Evolutionary conservation across 768 basidiomycete genomes (phyloP), one percentile per base, ranked within the genome.

Genomic region (Trichaptum fuscoviolaceum): DNA sequence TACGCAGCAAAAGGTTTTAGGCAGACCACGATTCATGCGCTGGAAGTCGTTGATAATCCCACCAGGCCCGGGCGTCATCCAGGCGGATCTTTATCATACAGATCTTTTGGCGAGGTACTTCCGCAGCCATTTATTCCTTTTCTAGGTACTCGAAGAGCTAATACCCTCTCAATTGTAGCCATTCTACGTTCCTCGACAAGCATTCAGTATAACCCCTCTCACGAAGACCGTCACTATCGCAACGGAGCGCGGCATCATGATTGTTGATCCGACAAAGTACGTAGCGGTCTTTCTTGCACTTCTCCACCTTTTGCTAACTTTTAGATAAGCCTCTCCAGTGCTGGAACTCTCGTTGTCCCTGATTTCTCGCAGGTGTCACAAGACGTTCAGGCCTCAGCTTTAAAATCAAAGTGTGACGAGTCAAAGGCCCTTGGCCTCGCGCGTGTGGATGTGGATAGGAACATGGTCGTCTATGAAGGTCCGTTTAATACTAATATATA

Each of bases 391-490:
- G 77, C 84, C 75, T 74, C 78, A 34, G 73, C 75, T 24, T 82
- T 95, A 63, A 93, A 90, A 76, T 70, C 74, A 17, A 84, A 83
- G 20, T 81, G 88, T 63, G 85, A 87, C 35, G 73, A 73, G 20
- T 79, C 84, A 26, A 90, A 83, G 71, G 84, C 89, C 1, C 79
- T 95, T 3, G 93, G 93, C 7, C 75, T 93, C 35, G 77, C 92
- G 7, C 83, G 85, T 60, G 80, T 81, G 7, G 80, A 81, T 62
- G 71, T 77, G 4, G 75, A 76, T 25, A 90, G 93, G 72, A 76
- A 91, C 24, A 75, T 95, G 68, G 83, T 93, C 15, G 74, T 95
- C 42, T 95, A 89, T 69, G 90, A 95, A 68, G 83, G 92, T 90
- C 30, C 8, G 30, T 30, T 30, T 30, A 3, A 3, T 30, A 30